Base-by-base conservation (phyloP, 768 basidiomycete genomes). In the Cantharellus cinnabarinus region DNA sequence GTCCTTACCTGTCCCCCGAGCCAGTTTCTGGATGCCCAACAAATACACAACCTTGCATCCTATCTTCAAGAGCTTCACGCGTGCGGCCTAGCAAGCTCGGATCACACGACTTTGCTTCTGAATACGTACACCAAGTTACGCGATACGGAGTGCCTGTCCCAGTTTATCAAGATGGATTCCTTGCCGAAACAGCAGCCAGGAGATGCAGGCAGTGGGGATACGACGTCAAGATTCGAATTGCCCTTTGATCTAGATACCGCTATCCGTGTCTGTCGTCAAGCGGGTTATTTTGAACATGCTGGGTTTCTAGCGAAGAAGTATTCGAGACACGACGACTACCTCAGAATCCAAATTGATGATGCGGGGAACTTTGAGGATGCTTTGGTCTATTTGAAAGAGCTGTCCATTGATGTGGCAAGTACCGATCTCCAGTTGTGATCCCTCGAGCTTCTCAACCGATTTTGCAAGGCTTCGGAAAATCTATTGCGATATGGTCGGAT, bases 111-210 rank as follows among this genome's bases (percentile, higher is more conserved):
- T 0, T 80, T 99, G 4, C 77, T 99, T 2, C 79, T 99, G 35
- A 98, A 98, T 68, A 91, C 93, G 3, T 98, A 95, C 70, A 95
- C 95, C 57, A 98, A 98, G 68, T 82, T 95, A 29, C 89, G 90
- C 61, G 95, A 99, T 65, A 81, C 90, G 14, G 69, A 79, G 2
- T 81, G 90, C 7, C 77, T 98, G 1, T 89, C 97, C 65, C 80
- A 76, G 61, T 99, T 99, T 69, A 87, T 99, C 71, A 89, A 86
- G 69, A 82, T 88, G 2, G 89, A 90, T 67, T 81, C 86, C 0
- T 7, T 37, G 10, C 7, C 7, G 52, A 10, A 10, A 10, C 10
- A 37, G 7, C 10, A 48, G 29, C 29, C 74, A 76, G 50, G 67
- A 41, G 58, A 64, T n/a, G 58, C 59, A 34, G 54, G 42, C 5